Base-by-base conservation (phyloP, 306 rosid genomes). In the Arachis stenosperma region DNA sequence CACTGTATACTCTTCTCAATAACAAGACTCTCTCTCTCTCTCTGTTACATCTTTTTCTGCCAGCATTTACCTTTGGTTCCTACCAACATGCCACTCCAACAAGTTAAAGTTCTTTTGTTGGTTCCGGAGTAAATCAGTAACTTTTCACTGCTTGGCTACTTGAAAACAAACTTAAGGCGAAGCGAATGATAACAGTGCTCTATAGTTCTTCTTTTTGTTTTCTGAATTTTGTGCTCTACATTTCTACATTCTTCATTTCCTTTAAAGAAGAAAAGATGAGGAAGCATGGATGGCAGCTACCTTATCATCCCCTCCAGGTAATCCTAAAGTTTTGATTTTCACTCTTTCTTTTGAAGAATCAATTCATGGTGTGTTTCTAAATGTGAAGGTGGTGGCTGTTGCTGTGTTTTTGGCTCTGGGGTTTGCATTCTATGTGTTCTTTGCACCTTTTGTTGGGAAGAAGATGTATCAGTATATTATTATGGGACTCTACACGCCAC, bases 251-350 rank as follows among this genome's bases (percentile, higher is more conserved):
- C 66, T 65, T 81, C 64, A 44, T 80, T 4, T 40, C 2, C 57
- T 63, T 74, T 22, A 22, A 22, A 22, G 27, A 22, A 22, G 27
- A 47, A 75, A 89, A 88, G 73, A 94, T 94, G 98, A 91, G 97
- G 89, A 94, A 88, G 90, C 70, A 91, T 73, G 98, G 98, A 65
- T 94, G 98, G 98, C 89, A 91, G 78, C 94, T 94, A 65, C 98
- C 98, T 44, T 91, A 91, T 62, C 98, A 94, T 78, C 98, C 97
- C 68, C 97, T 94, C 7, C 98, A 94, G 97, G 98, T 93, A 50
- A 13, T 80, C 48, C 39, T 51, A 30, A 76, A 66, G 75, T 71
- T 71, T 81, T 15, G 5, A 58, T 56, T 39, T 80, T 79, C 59
- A n/a, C 12, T 41, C 5, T 17, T 44, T 22, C 27, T 22, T 44